Evolutionary conservation across 805 yeast genomes (phyloP), one percentile per base, ranked within the genome.

Genomic region (Debaryomyces hansenii): DNA sequence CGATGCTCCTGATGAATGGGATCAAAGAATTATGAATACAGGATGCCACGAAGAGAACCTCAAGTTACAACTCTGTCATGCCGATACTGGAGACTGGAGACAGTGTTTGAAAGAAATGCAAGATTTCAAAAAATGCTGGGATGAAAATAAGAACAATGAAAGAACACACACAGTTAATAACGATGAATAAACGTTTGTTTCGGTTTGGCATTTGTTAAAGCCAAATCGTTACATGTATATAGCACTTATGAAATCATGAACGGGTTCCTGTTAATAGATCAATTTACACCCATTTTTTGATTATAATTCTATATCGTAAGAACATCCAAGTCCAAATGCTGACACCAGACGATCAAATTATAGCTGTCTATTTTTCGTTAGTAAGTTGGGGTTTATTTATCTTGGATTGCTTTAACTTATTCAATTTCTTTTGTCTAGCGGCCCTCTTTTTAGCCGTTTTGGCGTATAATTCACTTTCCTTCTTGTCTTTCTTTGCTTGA

Each of bases 41-140:
- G 78, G 78, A 7, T 72, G 78, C 44, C 70, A 67, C 47, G 60
- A 66, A 39, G 76, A 72, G 53, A 72, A 72, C 48, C 51, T 72
- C 36, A 63, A 56, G 14, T 55, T 72, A 20, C 75, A 70, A 47
- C 57, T 72, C 14, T 72, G 78, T 45, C 78, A 72, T 51, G 77
- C 78, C 9, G 78, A 72, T 51, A 69, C 62, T 6, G 77, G 77
- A 4, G 78, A 72, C 49, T 72, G 78, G 78, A 59, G 78, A 44
- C 50, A 62, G 44, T 65, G 70, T 46, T 47, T 59, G n/a, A 57
- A 58, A 29, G 73, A 77, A 60, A 77, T 81, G 86, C 67, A 69
- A 29, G 79, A 76, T 12, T 84, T 85, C 58, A 74, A 77, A 44
- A 69, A 76, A 45, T 85, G 91, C 65, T 85, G 90, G 90, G 76